Evolutionary conservation across 1,284 basidiomycete species (phyloP), one percentile per base, ranked within the genome.

Genomic region (Irpex sp.): DNA sequence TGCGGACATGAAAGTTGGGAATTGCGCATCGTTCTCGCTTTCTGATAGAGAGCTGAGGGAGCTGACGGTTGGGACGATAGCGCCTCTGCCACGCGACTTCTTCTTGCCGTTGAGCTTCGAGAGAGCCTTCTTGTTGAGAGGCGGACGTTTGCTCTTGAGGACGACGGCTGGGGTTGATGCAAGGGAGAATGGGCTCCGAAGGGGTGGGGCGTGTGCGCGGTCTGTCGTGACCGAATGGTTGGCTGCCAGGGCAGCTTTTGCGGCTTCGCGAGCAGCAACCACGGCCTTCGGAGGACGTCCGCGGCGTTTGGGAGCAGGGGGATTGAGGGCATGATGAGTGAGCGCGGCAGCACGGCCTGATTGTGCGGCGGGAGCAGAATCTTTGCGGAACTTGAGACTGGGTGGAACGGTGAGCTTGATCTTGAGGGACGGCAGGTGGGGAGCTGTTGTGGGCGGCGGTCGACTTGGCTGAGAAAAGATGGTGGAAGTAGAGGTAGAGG

Each of bases 391-490:
- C 62, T 72, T 73, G 58, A 75, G 70, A 61, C 68, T 81, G 59
- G 81, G 80, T 31, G 88, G 87, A 3, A 90, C 79, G 51, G 86
- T 87, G 63, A 92, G 83, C 75, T 86, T 90, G 77, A 92, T 92
- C 79, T 92, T 92, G 70, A 92, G 68, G 63, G 70, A 70, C 55
- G 68, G 68, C 26, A 67, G 26, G 3, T 54, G 49, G 15, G 9
- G 3, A 61, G 60, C 64, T 60, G 19, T 72, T 66, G 68, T 69
- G 64, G 65, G 72, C 69, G 73, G 71, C 66, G 63, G 64, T 60
- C 59, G 66, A 66, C 69, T 60, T 59, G 67, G 65, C 55, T 49
- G 67, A 62, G 60, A 54, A 63, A 67, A 69, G 60, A 67, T 66
- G 65, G 59, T 63, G 65, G 65, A 70, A 66, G 69, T 60, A 69